Conservation (phyloP, 1,139 yeast genomes). For the Zygosaccharomyces pseudobailii region DNA sequence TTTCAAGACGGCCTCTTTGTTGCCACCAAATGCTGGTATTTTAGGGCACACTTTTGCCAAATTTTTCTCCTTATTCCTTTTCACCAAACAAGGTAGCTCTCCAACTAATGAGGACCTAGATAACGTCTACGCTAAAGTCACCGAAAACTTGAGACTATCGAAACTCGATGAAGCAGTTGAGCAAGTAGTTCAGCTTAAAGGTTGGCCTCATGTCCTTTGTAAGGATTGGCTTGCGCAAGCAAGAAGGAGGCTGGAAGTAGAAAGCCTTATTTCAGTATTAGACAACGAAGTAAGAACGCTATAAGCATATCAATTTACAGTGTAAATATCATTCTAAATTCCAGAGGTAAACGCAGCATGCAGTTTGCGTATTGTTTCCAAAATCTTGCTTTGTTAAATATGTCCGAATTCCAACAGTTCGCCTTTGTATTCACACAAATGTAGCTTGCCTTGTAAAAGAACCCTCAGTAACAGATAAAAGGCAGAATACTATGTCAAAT, state of each 20-base stretch:
- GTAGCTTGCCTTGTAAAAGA: not conserved
- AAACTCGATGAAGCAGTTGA: slow-evolving; percentile 85
- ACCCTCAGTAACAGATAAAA: not conserved
- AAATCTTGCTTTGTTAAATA: not conserved
- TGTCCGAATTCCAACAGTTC: not conserved
- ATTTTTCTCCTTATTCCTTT: slow-evolving; percentile 68
- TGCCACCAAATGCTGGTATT: slow-evolving; percentile 94
- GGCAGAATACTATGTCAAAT: slow-evolving; percentile 24
- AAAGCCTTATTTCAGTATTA: slow-evolving; percentile 58
- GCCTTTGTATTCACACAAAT: not conserved
- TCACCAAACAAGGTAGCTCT: slow-evolving; percentile 57
- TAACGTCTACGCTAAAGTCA: slow-evolving; percentile 81
- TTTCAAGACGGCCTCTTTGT: slow-evolving; percentile 78
- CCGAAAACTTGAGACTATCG: slow-evolving; percentile 68
- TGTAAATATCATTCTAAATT: slow-evolving; percentile 5
- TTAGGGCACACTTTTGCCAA: slow-evolving; percentile 84
- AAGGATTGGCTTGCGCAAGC: slow-evolving; percentile 89
- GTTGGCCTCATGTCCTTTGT: slow-evolving; percentile 89
- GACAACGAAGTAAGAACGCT: slow-evolving; percentile 38
- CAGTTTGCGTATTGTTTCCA: not conserved
- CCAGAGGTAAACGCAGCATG: not conserved
- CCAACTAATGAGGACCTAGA: slow-evolving; percentile 84
- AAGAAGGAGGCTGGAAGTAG: slow-evolving; percentile 82
- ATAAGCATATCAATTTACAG: slow-evolving; percentile 8
- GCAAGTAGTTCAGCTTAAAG: slow-evolving; percentile 83